Percentiles rank a stretch among this genome's conserved stretches.
Conservation (phyloP, 2,329 filamentous ascomycete species). For the Xylaria sp. region DNA sequence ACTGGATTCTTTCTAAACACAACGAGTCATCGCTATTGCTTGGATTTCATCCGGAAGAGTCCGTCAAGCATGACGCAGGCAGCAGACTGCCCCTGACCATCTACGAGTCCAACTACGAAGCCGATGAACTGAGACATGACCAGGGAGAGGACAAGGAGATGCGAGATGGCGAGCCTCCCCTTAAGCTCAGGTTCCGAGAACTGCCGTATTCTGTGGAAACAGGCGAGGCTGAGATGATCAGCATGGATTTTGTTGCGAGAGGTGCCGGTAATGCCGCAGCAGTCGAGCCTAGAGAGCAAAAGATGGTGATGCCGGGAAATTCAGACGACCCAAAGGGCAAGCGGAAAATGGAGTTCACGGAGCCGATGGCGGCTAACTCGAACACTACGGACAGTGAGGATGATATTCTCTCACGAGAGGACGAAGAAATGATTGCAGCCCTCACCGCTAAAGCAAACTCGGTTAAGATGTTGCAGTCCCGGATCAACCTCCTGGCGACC, state of each 20-base stretch:
- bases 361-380: conserved; percentile 45
- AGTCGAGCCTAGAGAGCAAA: conserved; percentile 52
- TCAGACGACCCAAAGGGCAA: conserved; percentile 65
- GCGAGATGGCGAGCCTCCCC: conserved; percentile 68
- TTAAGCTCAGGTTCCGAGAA: conserved; percentile 80
- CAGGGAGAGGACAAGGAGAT: conserved; percentile 76
- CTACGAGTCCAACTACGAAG: conserved; percentile 85
- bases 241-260: conserved; percentile 90
- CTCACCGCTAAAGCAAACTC: conserved; percentile 92
- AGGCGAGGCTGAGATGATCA: conserved; percentile 97
- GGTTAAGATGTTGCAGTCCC: conserved; percentile 88
- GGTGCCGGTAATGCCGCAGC: conserved; percentile 83
- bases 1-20: conserved; percentile 75
- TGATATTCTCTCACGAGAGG: conserved; percentile 63
- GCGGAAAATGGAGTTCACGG: conserved; percentile 52
- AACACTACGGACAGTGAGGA: conserved; percentile 50
- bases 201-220: conserved; percentile 90
- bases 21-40: conserved; percentile 91
- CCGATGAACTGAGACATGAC: conserved; percentile 63
- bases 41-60: conserved; percentile 79
- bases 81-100: conserved; percentile 89
- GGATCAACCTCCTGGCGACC: conserved; percentile 75
- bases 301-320: conserved; percentile 54
- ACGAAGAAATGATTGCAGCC: conserved; percentile 69
- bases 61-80: conserved; percentile 66